These are phyloP conservation scores for Karstenula rhodostoma DNA, from an alignment of 2,329 filamentous ascomycete species.

Conservation along the genomic window DNA sequence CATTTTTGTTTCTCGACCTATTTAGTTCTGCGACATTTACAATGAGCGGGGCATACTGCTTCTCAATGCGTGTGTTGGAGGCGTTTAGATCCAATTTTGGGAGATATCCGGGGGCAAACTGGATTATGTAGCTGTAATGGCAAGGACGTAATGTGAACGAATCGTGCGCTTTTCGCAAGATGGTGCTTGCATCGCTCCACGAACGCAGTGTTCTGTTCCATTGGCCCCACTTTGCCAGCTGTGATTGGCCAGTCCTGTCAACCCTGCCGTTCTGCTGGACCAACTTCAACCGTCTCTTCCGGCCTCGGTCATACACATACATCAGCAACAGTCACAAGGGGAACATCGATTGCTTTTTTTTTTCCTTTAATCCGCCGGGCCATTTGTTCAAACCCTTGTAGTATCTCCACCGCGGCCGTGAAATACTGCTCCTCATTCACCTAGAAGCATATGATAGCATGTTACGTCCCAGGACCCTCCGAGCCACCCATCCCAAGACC, in stretches of 20 bases:
- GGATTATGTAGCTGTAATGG: background rate
- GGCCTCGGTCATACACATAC: background rate
- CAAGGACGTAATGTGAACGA: background rate
- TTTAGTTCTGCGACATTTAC: too few relatives aligned
- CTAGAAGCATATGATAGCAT: background rate
- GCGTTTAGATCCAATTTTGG: background rate
- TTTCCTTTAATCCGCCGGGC: background rate
- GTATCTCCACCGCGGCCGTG: background rate
- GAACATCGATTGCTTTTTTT: background rate
- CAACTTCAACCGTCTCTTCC: background rate
- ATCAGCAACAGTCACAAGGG: background rate
- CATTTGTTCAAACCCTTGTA: background rate
- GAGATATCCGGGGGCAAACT: background rate
- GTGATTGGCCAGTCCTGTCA: conserved; percentile 5
- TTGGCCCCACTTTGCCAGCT: background rate
- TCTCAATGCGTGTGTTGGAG: background rate
- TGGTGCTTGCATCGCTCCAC: background rate
- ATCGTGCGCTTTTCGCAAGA: background rate
- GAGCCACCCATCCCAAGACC: background rate
- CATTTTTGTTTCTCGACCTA: too few relatives aligned
- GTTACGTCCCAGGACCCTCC: background rate
- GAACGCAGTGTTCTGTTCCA: background rate
- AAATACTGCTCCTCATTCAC: too few relatives aligned
- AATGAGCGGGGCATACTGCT: too few relatives aligned
- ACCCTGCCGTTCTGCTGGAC: background rate